Evolutionary conservation across 2,329 filamentous ascomycete species (phyloP).

Genomic region (Sporothrix luriei): DNA sequence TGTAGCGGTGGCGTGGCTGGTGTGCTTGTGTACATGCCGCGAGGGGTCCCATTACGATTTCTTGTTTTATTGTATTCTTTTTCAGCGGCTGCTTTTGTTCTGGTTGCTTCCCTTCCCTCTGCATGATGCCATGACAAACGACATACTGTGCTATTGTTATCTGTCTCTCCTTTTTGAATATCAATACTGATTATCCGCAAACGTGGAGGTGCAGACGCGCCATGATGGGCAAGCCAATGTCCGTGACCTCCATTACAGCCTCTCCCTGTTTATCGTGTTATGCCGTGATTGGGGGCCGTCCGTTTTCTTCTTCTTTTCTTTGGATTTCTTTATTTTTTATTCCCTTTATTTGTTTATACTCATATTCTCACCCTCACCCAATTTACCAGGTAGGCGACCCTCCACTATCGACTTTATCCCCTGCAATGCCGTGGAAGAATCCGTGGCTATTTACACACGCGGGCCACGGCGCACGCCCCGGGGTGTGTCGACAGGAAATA

Average conservation of each 20-base stretch:
- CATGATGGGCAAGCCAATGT: background rate
- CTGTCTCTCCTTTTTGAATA: background rate
- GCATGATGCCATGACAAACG: conserved; percentile 13
- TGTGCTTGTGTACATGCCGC: too few relatives aligned
- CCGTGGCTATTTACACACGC: background rate
- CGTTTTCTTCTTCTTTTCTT: background rate
- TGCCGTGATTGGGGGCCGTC: background rate
- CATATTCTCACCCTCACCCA: background rate
- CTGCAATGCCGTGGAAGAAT: conserved; percentile 13
- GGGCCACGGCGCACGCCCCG: conserved; percentile 11
- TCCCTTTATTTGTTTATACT: background rate
- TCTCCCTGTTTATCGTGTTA: background rate
- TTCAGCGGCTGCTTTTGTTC: background rate
- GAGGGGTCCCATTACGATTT: background rate
- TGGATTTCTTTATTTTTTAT: background rate
- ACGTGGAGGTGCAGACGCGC: background rate
- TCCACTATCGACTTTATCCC: conserved; percentile 14
- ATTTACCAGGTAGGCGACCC: conserved; percentile 15
- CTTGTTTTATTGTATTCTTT: background rate
- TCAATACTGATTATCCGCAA: background rate
- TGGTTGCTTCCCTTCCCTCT: background rate
- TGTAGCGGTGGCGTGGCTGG: conserved; percentile 38
- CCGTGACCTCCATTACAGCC: background rate
- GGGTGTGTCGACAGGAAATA: background rate
- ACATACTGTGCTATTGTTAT: background rate